Conservation (phyloP, 176 grass and related monocot species). For the Phoenix dactylifera region DNA sequence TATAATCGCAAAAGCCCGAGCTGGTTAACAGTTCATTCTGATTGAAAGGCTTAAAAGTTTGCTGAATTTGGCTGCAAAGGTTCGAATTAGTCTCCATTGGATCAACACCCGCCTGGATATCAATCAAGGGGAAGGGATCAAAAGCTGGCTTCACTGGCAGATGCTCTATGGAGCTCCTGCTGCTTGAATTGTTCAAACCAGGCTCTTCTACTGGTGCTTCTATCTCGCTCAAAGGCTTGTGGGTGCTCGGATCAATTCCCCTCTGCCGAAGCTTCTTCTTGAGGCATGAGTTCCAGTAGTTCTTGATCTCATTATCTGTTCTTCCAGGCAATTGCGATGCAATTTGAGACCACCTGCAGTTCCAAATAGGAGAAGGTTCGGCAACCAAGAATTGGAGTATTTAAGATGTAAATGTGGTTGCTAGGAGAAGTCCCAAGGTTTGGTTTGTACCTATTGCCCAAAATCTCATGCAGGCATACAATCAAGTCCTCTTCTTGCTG, state of each 20-base stretch:
- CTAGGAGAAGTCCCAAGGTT: no score
- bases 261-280: slow-evolving; percentile 85
- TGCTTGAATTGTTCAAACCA: not conserved
- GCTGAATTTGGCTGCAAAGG: slow-evolving; percentile 20
- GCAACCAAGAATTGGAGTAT: not conserved
- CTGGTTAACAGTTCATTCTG: slow-evolving; percentile 11
- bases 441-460: slow-evolving; percentile 55
- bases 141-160: slow-evolving; percentile 22
- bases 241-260: slow-evolving; percentile 67
- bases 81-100: slow-evolving; percentile 1
- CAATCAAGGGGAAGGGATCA: slow-evolving; percentile 54
- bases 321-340: slow-evolving; percentile 71
- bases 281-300: slow-evolving; percentile 86
- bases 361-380: not conserved
- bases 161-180: not conserved
- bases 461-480: slow-evolving; percentile 57
- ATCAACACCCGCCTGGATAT: slow-evolving; percentile 39
- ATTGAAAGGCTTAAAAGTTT: not conserved
- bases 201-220: slow-evolving; percentile 4
- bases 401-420: no score
- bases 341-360: slow-evolving; percentile 78
- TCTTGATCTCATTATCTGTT: slow-evolving; percentile 93
- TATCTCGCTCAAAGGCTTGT: slow-evolving; percentile 35
- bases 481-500: slow-evolving; percentile 85
- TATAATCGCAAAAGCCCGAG: slow-evolving; percentile 47